Evolutionary conservation across 2,329 filamentous ascomycete species (phyloP), one percentile per base, ranked within the genome.

Genomic region (Verticillium klebahnii): DNA sequence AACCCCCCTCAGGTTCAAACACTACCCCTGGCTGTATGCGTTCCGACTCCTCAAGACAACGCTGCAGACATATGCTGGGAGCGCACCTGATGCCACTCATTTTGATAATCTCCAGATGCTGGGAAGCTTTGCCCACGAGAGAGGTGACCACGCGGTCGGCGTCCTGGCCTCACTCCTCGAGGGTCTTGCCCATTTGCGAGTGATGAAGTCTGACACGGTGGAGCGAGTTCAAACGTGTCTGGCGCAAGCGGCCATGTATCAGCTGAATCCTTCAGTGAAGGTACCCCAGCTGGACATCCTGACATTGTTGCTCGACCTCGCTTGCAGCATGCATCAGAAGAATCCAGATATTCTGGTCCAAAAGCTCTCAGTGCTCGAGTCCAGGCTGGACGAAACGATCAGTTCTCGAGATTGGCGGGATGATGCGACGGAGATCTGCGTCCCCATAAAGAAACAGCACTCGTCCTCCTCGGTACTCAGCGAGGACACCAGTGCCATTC

Each of bases 41-140:
- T 90, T 93, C 68, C 86, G 90, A 8, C 86, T 94, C 56, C 75
- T 93, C 15, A 90, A 91, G 66, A 85, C 89, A 0, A 86, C 89
- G 0, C 83, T 93, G 56, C 85, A 89, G 63, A 76, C 92, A 58
- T 84, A 90, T 67, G 80, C 82, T 56, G 80, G 83, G 5, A 84
- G 78, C 54, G 80, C 83, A 11, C 81, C 85, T 14, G 91, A 93
- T 62, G 79, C 81, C 1, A 80, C 85, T 57, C 82, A 88, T 0
- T 75, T 92, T 2, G 88, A 91, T 23, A 89, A 92, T 66, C 77
- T 93, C n/a, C 83, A 85, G 59, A 81, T 82, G 31, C 86, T 93
- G 32, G 77, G 82, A 3, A 74, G 73, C 7, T 78, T 89, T 59
- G 89, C 91, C 9, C 81, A 81, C 45, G 78, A 82, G 29, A 80